A percentile compares a stretch with the other conserved stretches of the same genome.
These are phyloP conservation scores for Monosporascus sp. DNA, from an alignment of 2,329 filamentous ascomycete species.

Conservation along the genomic window DNA sequence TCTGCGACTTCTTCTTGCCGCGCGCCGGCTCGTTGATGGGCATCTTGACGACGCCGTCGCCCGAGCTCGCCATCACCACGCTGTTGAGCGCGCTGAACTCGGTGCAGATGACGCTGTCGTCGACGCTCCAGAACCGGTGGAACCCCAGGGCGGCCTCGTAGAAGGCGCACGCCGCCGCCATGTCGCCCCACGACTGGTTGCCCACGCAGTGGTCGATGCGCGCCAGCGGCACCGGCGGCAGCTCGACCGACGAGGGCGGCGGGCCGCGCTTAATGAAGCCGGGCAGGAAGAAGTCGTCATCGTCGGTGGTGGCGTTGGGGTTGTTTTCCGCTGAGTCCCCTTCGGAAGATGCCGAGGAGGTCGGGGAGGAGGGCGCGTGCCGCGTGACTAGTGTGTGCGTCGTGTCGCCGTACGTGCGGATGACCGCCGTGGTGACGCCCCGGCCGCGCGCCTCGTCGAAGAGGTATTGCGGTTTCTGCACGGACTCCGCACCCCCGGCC, in stretches of 20 bases:
- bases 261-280: slow-evolving; percentile 61
- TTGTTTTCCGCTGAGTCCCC: too few species aligned
- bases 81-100: slow-evolving; percentile 85
- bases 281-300: slow-evolving; percentile 60
- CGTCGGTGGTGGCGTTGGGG: not conserved
- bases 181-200: slow-evolving; percentile 93
- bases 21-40: slow-evolving; percentile 94
- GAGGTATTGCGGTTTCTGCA: slow-evolving; percentile 53
- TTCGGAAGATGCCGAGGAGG: not conserved
- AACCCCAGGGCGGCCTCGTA: slow-evolving; percentile 89
- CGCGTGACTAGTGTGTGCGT: slow-evolving; percentile 87
- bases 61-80: slow-evolving; percentile 80
- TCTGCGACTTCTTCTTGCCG: slow-evolving; percentile 88
- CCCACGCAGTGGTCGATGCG: slow-evolving; percentile 95
- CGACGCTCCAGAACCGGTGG: slow-evolving; percentile 96
- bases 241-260: slow-evolving; percentile 31
- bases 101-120: slow-evolving; percentile 88
- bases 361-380: slow-evolving; percentile 58
- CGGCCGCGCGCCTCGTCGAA: slow-evolving; percentile 56
- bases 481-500: slow-evolving; percentile 54
- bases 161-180: slow-evolving; percentile 62
- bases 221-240: slow-evolving; percentile 63
- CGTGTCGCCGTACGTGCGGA: slow-evolving; percentile 91
- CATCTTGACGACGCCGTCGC: slow-evolving; percentile 87
- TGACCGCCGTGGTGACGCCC: slow-evolving; percentile 68